Evolutionary conservation across 139 green algal species (phyloP).

Genomic region (Nannochloris sp.): DNA sequence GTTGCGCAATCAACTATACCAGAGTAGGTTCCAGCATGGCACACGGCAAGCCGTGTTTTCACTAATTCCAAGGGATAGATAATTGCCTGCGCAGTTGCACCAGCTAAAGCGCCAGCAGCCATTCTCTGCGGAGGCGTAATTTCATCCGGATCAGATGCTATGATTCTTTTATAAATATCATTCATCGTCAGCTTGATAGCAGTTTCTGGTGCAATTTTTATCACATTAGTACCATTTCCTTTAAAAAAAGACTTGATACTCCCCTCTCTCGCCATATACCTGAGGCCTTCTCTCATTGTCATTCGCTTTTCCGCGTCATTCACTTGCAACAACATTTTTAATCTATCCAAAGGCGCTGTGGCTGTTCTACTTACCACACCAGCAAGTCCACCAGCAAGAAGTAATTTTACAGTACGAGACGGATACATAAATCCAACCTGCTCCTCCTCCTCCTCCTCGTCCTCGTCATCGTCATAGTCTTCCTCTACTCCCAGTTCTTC

Average conservation of each 20-base stretch:
- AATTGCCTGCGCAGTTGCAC: constrained; percentile 53
- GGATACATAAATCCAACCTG: constrained; percentile 24
- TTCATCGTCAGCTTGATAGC: constrained; percentile 76
- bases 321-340: constrained; percentile 89
- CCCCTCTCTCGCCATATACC: constrained; percentile 67
- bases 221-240: constrained; percentile 83
- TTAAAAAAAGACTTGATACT: constrained; percentile 66
- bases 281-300: constrained; percentile 51
- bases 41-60: constrained; percentile 73
- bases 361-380: constrained; percentile 76
- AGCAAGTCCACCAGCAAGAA: constrained; percentile 60
- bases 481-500: neutral
- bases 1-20: constrained; percentile 47
- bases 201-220: constrained; percentile 89
- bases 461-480: neutral
- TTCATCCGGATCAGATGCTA: constrained; percentile 46
- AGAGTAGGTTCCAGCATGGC: constrained; percentile 43
- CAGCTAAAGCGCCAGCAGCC: constrained; percentile 52
- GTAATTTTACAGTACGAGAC: constrained; percentile 31
- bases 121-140: constrained; percentile 58
- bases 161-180: constrained; percentile 56
- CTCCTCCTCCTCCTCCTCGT: constrained; percentile 13
- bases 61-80: constrained; percentile 86
- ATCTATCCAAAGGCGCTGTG: constrained; percentile 81
- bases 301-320: constrained; percentile 51